Evolutionary conservation across 2,329 filamentous ascomycete genomes (phyloP).

Genomic region (Ophiobolus disseminans): DNA sequence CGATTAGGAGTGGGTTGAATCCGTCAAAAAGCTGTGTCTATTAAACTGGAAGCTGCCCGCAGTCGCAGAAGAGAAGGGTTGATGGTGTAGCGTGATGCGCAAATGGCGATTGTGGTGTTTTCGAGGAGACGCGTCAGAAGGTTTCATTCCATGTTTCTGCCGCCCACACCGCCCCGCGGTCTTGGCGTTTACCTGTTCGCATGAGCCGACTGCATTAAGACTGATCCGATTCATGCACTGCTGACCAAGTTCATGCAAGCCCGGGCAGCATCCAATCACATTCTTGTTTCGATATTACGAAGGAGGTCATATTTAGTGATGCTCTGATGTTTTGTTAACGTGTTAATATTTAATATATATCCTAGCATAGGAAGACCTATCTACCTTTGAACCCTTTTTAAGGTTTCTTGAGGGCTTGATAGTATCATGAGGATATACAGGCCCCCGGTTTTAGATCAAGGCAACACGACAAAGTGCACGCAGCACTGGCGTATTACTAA

Average conservation of each 20-base stretch:
- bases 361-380: too few species aligned
- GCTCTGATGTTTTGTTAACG: too few species aligned
- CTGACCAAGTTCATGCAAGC: slow-evolving; percentile 12
- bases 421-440: too few species aligned
- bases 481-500: too few species aligned
- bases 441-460: too few species aligned
- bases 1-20: slow-evolving; percentile 12
- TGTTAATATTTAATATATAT: too few species aligned
- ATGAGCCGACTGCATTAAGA: background rate
- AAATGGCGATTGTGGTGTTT: slow-evolving; percentile 21
- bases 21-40: slow-evolving; percentile 14
- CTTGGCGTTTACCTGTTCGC: slow-evolving; percentile 24
- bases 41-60: slow-evolving; percentile 31
- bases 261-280: background rate
- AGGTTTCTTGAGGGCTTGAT: too few species aligned
- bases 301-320: too few species aligned
- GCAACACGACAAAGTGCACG: too few species aligned
- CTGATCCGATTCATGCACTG: slow-evolving; percentile 7
- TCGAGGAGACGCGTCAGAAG: slow-evolving; percentile 38
- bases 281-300: background rate
- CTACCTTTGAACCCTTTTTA: too few species aligned
- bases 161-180: background rate
- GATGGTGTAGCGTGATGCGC: slow-evolving; percentile 14
- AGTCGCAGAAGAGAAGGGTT: slow-evolving; percentile 31
- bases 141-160: slow-evolving; percentile 40